Evolutionary conservation across 2,329 filamentous ascomycete species (phyloP).

Genomic region (Ophiostoma ips): DNA sequence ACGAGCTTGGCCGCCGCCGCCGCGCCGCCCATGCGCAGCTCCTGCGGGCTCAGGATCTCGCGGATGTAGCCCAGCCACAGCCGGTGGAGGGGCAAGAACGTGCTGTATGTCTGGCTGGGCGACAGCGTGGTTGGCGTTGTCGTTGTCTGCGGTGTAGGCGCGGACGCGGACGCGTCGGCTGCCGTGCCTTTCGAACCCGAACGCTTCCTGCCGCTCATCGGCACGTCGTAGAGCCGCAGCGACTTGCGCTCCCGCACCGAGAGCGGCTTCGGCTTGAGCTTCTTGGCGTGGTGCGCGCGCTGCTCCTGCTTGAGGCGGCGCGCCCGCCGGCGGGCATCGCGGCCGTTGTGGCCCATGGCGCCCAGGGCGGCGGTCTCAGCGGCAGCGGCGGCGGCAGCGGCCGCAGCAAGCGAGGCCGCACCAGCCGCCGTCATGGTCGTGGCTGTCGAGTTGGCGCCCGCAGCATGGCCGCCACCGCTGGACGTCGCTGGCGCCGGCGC

Average conservation of each 20-base stretch:
- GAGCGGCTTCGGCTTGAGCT: conserved; percentile 48
- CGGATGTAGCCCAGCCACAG: conserved; percentile 79
- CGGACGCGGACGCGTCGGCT: too few species aligned
- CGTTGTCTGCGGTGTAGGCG: too few species aligned
- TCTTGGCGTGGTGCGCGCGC: conserved; percentile 16
- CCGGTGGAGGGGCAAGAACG: conserved; percentile 63
- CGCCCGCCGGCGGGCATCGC: conserved; percentile 39
- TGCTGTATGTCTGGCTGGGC: conserved; percentile 49
- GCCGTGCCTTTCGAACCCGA: neutral
- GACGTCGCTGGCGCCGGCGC: neutral
- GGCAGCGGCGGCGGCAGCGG: conserved; percentile 52
- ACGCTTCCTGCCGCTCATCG: conserved; percentile 17
- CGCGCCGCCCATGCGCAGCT: conserved; percentile 40
- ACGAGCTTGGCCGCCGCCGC: conserved; percentile 59
- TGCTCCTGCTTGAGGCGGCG: conserved; percentile 33
- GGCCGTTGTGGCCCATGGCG: conserved; percentile 33
- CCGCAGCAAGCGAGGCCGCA: conserved; percentile 19
- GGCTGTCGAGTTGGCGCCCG: neutral
- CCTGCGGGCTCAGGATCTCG: conserved; percentile 54
- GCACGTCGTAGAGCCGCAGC: conserved; percentile 61
- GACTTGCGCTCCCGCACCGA: conserved; percentile 66
- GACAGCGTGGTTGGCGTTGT: conserved; percentile 16
- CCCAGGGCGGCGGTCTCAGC: conserved; percentile 39
- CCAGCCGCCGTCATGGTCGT: neutral
- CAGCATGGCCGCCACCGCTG: too few species aligned